phyloP scores from a whole-genome alignment of 2,329 filamentous ascomycete genomes.

The Acarospora socialis region DNA sequence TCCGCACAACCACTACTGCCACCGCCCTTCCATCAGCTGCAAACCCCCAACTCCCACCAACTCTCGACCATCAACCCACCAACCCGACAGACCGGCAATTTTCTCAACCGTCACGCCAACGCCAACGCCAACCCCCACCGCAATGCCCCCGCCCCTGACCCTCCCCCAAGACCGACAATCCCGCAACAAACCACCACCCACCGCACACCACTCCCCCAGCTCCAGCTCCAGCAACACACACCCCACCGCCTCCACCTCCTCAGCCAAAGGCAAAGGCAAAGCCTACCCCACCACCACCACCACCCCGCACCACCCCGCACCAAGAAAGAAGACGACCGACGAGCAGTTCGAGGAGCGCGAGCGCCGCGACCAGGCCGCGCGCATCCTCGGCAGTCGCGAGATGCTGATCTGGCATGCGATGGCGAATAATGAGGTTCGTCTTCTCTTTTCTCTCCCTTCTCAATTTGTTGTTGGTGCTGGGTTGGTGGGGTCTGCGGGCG shows the following conservation, averaged over 20 bases:
- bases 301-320: background rate
- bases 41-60: background rate
- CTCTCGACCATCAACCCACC: background rate
- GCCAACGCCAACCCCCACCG: no score
- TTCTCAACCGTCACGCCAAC: no score
- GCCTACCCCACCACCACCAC: background rate
- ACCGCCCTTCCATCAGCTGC: background rate
- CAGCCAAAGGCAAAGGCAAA: background rate
- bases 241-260: background rate
- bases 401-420: conserved; percentile 23
- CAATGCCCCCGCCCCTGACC: no score
- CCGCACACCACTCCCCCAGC: background rate
- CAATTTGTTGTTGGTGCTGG: background rate
- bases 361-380: conserved; percentile 19
- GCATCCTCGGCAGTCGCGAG: conserved; percentile 23
- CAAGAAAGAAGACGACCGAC: background rate
- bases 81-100: no score
- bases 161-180: background rate
- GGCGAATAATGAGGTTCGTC: conserved; percentile 22
- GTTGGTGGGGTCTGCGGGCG: no score
- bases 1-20: background rate
- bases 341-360: conserved; percentile 19
- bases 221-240: background rate
- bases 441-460: background rate
- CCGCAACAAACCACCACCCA: background rate